Percentiles rank a stretch among this genome's conserved stretches.
phyloP scores from a whole-genome alignment of 306 rosid genomes.

The Quercus engelmannii region DNA sequence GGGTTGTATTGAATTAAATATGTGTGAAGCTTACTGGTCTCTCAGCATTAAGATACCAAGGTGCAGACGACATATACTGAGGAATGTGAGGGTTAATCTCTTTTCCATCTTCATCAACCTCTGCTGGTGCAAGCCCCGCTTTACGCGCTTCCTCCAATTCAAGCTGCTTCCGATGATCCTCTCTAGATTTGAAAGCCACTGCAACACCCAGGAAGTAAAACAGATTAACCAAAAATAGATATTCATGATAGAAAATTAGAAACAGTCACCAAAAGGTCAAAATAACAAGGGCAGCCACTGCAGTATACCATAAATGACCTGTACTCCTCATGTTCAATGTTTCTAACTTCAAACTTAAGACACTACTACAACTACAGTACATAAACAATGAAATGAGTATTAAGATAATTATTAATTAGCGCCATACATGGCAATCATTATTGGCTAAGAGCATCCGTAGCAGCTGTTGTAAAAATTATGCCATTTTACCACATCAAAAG shows the following conservation, averaged over 20 bases:
- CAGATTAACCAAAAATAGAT: neutral
- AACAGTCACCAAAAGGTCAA: neutral
- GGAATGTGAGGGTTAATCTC: conserved; percentile 75
- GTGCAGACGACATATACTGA: conserved; percentile 65
- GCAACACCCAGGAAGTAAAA: conserved; percentile 17
- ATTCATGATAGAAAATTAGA: neutral
- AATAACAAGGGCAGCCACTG: neutral
- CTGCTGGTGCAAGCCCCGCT: conserved; percentile 60
- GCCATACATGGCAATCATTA: too few species aligned
- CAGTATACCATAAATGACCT: neutral
- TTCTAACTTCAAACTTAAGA: neutral
- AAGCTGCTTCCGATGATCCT: conserved; percentile 53
- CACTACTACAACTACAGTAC: too few species aligned
- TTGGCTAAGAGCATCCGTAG: too few species aligned
- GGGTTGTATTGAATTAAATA: too few species aligned
- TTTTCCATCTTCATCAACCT: conserved; percentile 63
- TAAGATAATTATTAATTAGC: too few species aligned
- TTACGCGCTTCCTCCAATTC: conserved; percentile 69
- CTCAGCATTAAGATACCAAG: conserved; percentile 64
- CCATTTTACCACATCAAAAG: too few species aligned
- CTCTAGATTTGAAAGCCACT: conserved; percentile 70
- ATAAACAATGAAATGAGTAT: too few species aligned
- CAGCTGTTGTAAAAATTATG: too few species aligned
- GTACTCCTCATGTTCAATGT: neutral
- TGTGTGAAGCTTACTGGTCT: conserved; percentile 36